Base-by-base conservation (phyloP, 2,329 filamentous ascomycete genomes). In the Microthyrium microscopicum region DNA sequence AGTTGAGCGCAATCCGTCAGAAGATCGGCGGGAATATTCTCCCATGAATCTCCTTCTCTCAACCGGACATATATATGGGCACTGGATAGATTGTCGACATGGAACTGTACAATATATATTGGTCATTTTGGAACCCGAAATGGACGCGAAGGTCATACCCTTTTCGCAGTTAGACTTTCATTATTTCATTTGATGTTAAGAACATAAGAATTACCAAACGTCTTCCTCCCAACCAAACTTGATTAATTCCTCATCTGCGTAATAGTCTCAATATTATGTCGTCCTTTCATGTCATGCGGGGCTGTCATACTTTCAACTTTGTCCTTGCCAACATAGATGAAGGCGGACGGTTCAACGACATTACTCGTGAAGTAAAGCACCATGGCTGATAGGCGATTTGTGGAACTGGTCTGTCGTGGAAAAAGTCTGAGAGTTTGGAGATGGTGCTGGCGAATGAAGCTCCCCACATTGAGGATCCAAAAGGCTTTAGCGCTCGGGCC, bases 251-350 rank as follows among this genome's bases (percentile, higher is more conserved):
- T 98, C 89, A 61, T 95, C 89, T 98, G 52, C 39, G 33, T 35
- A 35, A 38, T 34, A 22, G 26, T 29, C 17, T n/a, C 29, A 21
- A 24, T 17, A 15, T 6, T 11, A 11, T 32, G 11, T 16, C 7
- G 18, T 16, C 9, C 8, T 9, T 9, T 9, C 28, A 41, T 40
- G 31, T 33, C 46, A 30, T 22, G 22, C 31, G 22, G 28, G 31
- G 44, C n/a, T n/a, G n/a, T n/a, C 76, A 50, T 66, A 94, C 89
- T 98, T 64, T 98, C 89, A 46, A 89, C 85, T 61, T 98, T 98
- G 65, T 98, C 89, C 58, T 95, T 98, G 56, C 89, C 89, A 39
- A 94, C 83, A 54, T 98, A 98, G 50, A 98, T 74, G 52, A 77
- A 85, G 26, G 83, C 87, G 20, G 83, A 54, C 2, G 89, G 87